These are phyloP conservation scores for Sordariomycetes sp. DNA, from an alignment of 2,329 filamentous ascomycete species.

Conservation along the genomic window DNA sequence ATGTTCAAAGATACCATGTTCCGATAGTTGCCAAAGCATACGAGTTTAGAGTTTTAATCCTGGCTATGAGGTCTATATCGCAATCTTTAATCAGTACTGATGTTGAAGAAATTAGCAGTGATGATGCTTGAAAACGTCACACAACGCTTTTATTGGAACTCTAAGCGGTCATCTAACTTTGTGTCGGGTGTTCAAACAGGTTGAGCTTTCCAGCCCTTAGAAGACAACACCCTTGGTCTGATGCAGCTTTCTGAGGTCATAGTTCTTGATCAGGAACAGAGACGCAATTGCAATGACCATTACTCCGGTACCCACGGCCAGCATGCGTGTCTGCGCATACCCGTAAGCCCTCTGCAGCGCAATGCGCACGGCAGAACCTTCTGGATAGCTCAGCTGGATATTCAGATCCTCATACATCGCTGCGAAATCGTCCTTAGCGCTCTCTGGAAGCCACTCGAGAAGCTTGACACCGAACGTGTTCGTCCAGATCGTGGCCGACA, in stretches of 20 bases:
- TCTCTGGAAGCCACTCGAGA: conserved; percentile 34
- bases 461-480: conserved; percentile 28
- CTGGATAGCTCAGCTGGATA: conserved; percentile 37
- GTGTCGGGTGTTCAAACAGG: too few relatives aligned
- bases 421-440: conserved; percentile 19
- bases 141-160: too few relatives aligned
- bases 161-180: too few relatives aligned
- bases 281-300: conserved; percentile 22
- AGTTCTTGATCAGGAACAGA: conserved; percentile 34
- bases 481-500: conserved; percentile 13
- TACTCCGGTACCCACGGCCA: conserved; percentile 19
- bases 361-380: conserved; percentile 28
- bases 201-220: too few relatives aligned
- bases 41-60: too few relatives aligned
- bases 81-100: too few relatives aligned
- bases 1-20: too few relatives aligned
- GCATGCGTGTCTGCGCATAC: conserved; percentile 36
- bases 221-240: conserved; percentile 1
- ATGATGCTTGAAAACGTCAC: too few relatives aligned
- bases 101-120: too few relatives aligned
- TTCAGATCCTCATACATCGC: conserved; percentile 44
- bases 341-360: conserved; percentile 49
- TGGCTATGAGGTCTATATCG: too few relatives aligned
- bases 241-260: conserved; percentile 32
- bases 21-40: too few relatives aligned